Percentiles rank a stretch among this genome's conserved stretches.
Evolutionary conservation across 257 asterid genomes (phyloP).

Genomic region (Penstemon newberryi): DNA sequence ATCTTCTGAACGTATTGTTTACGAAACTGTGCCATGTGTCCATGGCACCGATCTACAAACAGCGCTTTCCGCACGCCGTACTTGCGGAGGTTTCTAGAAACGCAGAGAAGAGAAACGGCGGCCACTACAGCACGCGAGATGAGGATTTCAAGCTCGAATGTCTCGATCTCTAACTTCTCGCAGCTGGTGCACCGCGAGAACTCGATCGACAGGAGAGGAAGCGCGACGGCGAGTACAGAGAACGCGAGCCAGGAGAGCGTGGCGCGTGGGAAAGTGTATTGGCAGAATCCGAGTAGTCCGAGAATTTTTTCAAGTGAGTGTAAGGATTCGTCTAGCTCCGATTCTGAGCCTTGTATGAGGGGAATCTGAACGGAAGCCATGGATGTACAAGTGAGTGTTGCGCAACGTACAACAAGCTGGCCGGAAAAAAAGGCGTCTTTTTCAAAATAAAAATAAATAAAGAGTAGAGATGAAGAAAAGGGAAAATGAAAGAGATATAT

Average conservation of each 20-base stretch:
- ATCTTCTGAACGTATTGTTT: constrained; percentile 60
- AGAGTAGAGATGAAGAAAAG: no score
- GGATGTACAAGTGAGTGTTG: constrained; percentile 22
- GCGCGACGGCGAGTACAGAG: constrained; percentile 44
- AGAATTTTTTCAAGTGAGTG: constrained; percentile 50
- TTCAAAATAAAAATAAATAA: no score
- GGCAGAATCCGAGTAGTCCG: constrained; percentile 61
- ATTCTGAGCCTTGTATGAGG: constrained; percentile 34
- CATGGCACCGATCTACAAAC: constrained; percentile 68
- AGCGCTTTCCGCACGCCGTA: constrained; percentile 70
- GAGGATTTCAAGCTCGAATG: constrained; percentile 58
- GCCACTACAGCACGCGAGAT: constrained; percentile 58
- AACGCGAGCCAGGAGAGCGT: constrained; percentile 63
- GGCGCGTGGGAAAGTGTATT: constrained; percentile 39
- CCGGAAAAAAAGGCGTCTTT: no score
- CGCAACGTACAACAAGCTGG: not conserved
- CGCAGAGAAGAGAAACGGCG: constrained; percentile 65
- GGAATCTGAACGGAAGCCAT: constrained; percentile 42
- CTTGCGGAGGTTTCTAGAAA: constrained; percentile 65
- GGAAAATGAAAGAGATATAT: no score
- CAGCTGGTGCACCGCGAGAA: constrained; percentile 49
- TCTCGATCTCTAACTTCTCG: constrained; percentile 55
- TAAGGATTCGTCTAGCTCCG: constrained; percentile 49
- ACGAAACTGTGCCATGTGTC: constrained; percentile 52
- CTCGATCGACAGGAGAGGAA: constrained; percentile 45